phyloP scores from a whole-genome alignment of 345 rosid species.

The Tarenaya hassleriana region DNA sequence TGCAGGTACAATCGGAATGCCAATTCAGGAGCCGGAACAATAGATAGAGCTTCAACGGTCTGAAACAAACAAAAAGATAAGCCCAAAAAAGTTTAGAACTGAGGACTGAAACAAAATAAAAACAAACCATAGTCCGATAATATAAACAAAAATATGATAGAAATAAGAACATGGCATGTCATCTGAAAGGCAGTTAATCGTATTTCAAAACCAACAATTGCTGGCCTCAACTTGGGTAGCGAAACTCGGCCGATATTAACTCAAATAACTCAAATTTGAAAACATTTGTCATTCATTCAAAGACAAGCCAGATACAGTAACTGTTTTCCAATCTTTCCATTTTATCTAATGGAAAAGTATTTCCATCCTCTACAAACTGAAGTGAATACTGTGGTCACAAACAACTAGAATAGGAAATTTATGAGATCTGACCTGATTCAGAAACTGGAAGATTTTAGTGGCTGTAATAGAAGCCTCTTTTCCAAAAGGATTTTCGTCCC shows the following conservation, averaged over 20 bases:
- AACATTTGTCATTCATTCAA: not conserved
- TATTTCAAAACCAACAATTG: too few relatives aligned
- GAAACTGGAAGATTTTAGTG: slow-evolving; percentile 82
- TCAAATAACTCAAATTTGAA: slow-evolving; percentile 1
- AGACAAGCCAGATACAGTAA: too few relatives aligned
- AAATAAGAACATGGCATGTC: too few relatives aligned
- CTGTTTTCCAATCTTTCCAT: too few relatives aligned
- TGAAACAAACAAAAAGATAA: slow-evolving; percentile 28
- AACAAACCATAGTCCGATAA: slow-evolving; percentile 2
- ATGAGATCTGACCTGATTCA: slow-evolving; percentile 59
- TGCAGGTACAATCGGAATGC: slow-evolving; percentile 82
- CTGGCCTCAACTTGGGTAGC: slow-evolving; percentile 12
- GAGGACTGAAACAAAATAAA: not conserved
- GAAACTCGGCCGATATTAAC: slow-evolving; percentile 9
- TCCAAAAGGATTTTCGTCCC: slow-evolving; percentile 92
- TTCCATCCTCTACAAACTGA: not conserved
- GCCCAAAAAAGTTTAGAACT: slow-evolving; percentile 14
- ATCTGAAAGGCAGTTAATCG: too few relatives aligned
- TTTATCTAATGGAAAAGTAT: too few relatives aligned
- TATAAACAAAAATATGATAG: not conserved
- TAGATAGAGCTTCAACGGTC: slow-evolving; percentile 74
- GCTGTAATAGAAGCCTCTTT: slow-evolving; percentile 69
- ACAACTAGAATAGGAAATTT: not conserved
- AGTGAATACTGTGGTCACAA: slow-evolving; percentile 1
- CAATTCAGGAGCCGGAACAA: slow-evolving; percentile 81